Evolutionary conservation across 306 rosid species (phyloP).

Genomic region (Morella rubra): DNA sequence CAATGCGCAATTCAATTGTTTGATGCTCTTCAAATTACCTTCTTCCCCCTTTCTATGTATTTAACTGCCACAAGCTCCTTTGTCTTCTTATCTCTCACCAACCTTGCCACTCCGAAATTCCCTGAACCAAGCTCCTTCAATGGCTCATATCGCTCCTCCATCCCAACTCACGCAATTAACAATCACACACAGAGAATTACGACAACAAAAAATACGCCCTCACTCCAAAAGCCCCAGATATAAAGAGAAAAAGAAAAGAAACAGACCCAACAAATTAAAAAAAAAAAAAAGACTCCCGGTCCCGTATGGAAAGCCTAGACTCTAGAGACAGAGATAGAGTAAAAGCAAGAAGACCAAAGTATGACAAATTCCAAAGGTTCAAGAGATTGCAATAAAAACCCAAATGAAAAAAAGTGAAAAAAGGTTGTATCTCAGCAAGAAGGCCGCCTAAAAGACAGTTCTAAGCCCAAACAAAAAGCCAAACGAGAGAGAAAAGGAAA

Average conservation of each 20-base stretch:
- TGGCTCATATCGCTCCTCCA: constrained; percentile 78
- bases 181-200: neutral
- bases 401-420: neutral
- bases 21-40: constrained; percentile 40
- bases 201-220: neutral
- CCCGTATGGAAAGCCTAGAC: neutral
- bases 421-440: neutral
- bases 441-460: neutral
- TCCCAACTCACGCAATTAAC: constrained; percentile 34
- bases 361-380: constrained; percentile 7
- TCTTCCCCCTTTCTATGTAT: constrained; percentile 80
- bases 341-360: constrained; percentile 16
- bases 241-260: neutral
- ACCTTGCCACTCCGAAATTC: constrained; percentile 79
- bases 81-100: constrained; percentile 77
- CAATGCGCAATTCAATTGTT: neutral
- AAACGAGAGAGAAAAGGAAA: neutral
- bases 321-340: neutral
- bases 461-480: neutral
- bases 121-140: constrained; percentile 88
- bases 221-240: neutral
- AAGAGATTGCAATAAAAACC: neutral
- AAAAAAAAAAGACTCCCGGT: neutral
- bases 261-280: neutral
- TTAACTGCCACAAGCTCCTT: constrained; percentile 87